Evolutionary conservation across 1,284 basidiomycete species (phyloP).

Genomic region (Sanghuangporus baumii): DNA sequence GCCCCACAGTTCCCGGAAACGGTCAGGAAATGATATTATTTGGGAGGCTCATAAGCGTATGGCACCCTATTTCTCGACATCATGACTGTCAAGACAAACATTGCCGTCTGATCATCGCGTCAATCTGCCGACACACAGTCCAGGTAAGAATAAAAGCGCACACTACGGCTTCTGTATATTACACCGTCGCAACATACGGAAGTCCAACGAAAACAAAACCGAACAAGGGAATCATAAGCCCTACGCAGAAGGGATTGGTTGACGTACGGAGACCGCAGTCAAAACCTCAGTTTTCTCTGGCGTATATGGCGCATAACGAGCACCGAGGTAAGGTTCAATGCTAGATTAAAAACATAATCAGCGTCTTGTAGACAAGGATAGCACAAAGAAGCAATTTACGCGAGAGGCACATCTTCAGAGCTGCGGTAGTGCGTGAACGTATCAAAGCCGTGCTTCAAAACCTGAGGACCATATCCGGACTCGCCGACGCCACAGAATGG

Average conservation of each 20-base stretch:
- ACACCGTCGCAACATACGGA: not conserved
- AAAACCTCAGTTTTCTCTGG: conserved; percentile 18
- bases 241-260: conserved; percentile 7
- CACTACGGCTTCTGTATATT: not conserved
- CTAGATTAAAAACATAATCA: conserved; percentile 11
- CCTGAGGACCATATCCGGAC: conserved; percentile 27
- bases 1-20: too few species aligned
- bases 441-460: conserved; percentile 28
- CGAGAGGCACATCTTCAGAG: conserved; percentile 25
- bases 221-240: not conserved
- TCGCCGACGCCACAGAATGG: conserved; percentile 28
- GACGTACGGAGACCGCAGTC: conserved; percentile 3
- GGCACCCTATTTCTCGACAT: too few species aligned
- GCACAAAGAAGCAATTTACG: not conserved
- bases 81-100: too few species aligned
- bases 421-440: conserved; percentile 28
- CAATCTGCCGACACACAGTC: too few species aligned
- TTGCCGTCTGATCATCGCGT: too few species aligned
- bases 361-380: conserved; percentile 18
- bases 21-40: too few species aligned
- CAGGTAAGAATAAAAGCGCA: too few species aligned
- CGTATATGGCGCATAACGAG: conserved; percentile 24
- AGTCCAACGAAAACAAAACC: not conserved
- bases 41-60: too few species aligned
- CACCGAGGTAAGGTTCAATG: conserved; percentile 19